phyloP scores from a whole-genome alignment of 2,329 filamentous ascomycete species.

The Madurella mycetomatis region DNA sequence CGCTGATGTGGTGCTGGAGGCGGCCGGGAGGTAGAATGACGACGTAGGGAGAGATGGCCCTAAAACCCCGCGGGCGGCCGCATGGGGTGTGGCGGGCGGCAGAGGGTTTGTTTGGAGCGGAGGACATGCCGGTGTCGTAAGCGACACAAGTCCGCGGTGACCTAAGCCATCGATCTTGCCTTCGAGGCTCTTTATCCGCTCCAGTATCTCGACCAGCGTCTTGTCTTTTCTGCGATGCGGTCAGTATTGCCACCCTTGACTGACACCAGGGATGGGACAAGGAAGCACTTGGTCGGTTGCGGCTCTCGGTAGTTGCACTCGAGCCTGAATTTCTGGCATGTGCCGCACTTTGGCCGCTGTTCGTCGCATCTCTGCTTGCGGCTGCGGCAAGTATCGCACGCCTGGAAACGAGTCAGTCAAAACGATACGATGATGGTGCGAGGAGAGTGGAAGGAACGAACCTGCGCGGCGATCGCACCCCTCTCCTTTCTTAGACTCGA shows the following conservation, averaged over 20 bases:
- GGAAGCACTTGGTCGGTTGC: conserved; percentile 57
- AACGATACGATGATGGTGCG: neutral
- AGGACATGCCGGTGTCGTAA: neutral
- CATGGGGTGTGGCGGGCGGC: conserved; percentile 1
- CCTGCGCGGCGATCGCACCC: conserved; percentile 47
- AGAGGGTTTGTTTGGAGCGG: neutral
- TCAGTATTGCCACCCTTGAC: conserved; percentile 19
- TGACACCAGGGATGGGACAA: neutral
- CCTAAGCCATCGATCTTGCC: conserved; percentile 48
- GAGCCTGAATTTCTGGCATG: conserved; percentile 53
- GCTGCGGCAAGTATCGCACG: conserved; percentile 55
- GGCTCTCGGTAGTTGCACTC: conserved; percentile 58
- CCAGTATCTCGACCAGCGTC: conserved; percentile 57
- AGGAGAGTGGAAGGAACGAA: conserved; percentile 18
- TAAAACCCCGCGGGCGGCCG: neutral
- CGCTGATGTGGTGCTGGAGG: conserved; percentile 17
- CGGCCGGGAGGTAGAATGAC: conserved; percentile 20
- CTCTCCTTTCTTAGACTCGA: conserved; percentile 38
- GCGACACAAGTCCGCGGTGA: conserved; percentile 17
- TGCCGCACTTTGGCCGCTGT: conserved; percentile 55
- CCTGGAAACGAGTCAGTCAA: conserved; percentile 30
- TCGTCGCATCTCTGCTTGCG: conserved; percentile 65
- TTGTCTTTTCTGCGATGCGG: conserved; percentile 52
- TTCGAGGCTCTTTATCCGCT: conserved; percentile 51
- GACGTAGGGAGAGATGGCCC: conserved; percentile 5